Conservation (phyloP, 1,139 yeast genomes). For the Komagataea norvegica region DNA sequence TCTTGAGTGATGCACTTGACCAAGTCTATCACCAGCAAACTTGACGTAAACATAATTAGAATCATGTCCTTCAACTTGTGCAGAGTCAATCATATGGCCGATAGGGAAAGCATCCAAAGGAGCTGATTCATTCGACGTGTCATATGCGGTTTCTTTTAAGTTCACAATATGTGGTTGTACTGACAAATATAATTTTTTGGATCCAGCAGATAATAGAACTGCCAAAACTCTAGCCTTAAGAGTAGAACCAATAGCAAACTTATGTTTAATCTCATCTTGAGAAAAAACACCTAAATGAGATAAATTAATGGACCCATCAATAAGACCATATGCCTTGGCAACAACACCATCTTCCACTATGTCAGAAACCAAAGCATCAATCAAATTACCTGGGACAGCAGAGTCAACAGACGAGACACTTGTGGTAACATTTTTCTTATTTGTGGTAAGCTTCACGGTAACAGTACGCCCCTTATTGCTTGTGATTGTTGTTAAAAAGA, state of each 20-base stretch:
- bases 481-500: constrained; percentile 46
- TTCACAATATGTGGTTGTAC: constrained; percentile 50
- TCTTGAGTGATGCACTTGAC: constrained; percentile 72
- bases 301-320: constrained; percentile 65
- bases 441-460: constrained; percentile 43
- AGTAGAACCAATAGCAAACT: constrained; percentile 60
- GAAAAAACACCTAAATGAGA: constrained; percentile 55
- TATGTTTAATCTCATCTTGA: constrained; percentile 50
- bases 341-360: constrained; percentile 56
- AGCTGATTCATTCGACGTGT: constrained; percentile 27
- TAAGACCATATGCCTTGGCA: constrained; percentile 65
- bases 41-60: constrained; percentile 51
- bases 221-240: constrained; percentile 70
- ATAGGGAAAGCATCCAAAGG: constrained; percentile 69
- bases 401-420: constrained; percentile 70
- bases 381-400: constrained; percentile 76
- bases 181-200: constrained; percentile 61
- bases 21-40: constrained; percentile 52
- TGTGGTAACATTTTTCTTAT: constrained; percentile 42
- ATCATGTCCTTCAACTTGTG: constrained; percentile 56
- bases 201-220: constrained; percentile 50
- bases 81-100: constrained; percentile 68
- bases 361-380: constrained; percentile 67
- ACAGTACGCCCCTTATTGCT: constrained; percentile 55
- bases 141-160: constrained; percentile 23